phyloP scores from a whole-genome alignment of 805 yeast species.

The Blastobotrys americana region DNA sequence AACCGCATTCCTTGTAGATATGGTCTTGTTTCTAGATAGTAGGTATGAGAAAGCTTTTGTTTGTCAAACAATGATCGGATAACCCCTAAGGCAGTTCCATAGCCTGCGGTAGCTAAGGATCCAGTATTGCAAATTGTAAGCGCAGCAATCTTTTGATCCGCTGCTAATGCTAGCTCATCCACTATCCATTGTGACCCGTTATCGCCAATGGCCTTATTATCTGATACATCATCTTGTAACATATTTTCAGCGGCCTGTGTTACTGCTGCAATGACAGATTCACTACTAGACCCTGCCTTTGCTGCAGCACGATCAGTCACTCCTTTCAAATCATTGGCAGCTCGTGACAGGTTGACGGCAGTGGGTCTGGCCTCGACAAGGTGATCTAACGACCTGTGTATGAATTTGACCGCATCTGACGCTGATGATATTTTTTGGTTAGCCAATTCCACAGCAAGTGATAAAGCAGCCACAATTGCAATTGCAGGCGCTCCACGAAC shows the following conservation, averaged over 20 bases:
- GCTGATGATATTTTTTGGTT: constrained; percentile 12
- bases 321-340: constrained; percentile 46
- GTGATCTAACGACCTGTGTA: constrained; percentile 48
- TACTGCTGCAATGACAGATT: constrained; percentile 32
- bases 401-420: constrained; percentile 27
- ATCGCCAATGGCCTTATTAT: constrained; percentile 70
- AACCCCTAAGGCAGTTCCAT: constrained; percentile 94
- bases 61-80: constrained; percentile 57
- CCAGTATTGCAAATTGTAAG: constrained; percentile 96
- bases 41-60: constrained; percentile 60
- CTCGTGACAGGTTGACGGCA: constrained; percentile 85
- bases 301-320: constrained; percentile 11
- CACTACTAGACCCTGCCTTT: constrained; percentile 9
- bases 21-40: constrained; percentile 91
- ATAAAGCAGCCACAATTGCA: constrained; percentile 86
- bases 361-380: constrained; percentile 83
- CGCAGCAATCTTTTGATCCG: constrained; percentile 60
- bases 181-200: constrained; percentile 69
- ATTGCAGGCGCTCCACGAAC: constrained; percentile 99
- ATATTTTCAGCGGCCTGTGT: constrained; percentile 38
- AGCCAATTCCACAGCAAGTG: constrained; percentile 66
- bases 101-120: constrained; percentile 93
- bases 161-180: constrained; percentile 40
- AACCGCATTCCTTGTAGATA: constrained; percentile 93
- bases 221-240: constrained; percentile 68